Base-by-base conservation (phyloP, 2,329 filamentous ascomycete species). In the Pseudogymnoascus sp. region DNA sequence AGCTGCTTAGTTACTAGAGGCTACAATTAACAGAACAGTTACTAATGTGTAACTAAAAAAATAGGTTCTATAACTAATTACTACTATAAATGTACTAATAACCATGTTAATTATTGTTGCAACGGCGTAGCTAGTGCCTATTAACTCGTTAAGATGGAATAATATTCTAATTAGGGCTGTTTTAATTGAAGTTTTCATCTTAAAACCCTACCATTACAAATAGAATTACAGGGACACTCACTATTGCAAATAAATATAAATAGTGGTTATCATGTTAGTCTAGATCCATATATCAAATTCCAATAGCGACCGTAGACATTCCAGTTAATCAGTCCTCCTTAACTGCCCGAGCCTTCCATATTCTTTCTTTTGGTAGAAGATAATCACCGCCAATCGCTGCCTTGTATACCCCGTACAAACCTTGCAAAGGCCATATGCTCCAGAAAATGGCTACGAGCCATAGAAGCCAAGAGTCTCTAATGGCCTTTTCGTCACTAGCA, bases 381-480 rank as follows among this genome's bases (percentile, higher is more conserved):
- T 72, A 71, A 61, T 72, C 68, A 23, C 69, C 66, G 2, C 69
- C 68, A 26, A 65, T 61, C 2, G 68, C 21, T 16, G 68, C 68
- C 37, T 67, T 66, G 3, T 63, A 67, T 2, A 72, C 67, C 3
- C 71, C 71, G 63, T 71, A 72, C 10, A 72, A 35, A 11, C 71
- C 71, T 33, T 63, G 62, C 19, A 73, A 37, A 1, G 71, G 71
- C 71, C 71, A 72, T 29, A 71, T 69, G 16, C 64, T 66, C 69
- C 69, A 72, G 43, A 73, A 70, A 3, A 69, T 31, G 10, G 67
- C 63, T 26, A 65, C 43, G 33, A 72, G 19, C 69, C 69, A 70
- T 31, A 71, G 69, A 14, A 69, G 73, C 59, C 74, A 74, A 11
- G 68, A 75, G 5, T 67, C 70, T 62, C 71, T 8, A 61, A 65